Evolutionary conservation across 768 basidiomycete genomes (phyloP).

Genomic region (Hemileccinum impolitum): DNA sequence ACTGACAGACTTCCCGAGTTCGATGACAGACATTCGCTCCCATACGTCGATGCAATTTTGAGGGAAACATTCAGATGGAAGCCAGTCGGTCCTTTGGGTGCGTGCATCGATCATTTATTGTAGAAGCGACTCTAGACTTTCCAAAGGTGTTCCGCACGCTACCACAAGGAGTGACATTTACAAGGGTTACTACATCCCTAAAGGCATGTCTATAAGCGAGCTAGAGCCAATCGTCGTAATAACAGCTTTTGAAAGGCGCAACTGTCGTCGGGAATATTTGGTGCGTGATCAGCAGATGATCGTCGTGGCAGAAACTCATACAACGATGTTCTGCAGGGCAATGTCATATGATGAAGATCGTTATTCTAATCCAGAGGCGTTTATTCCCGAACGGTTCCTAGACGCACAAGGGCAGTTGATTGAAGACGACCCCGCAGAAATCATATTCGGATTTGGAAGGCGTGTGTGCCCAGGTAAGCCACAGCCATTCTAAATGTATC

Average conservation of each 20-base stretch:
- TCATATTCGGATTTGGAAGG: constrained; percentile 11
- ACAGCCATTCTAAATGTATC: neutral
- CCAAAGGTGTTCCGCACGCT: constrained; percentile 11
- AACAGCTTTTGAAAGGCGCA: neutral
- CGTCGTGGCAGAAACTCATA: neutral
- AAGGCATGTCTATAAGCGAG: constrained; percentile 3
- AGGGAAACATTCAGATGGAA: constrained; percentile 17
- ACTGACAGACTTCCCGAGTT: constrained; percentile 10
- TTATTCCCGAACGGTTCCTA: constrained; percentile 14
- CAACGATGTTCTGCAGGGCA: neutral
- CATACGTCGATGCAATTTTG: constrained; percentile 16
- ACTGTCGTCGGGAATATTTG: constrained; percentile 2
- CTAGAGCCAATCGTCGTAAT: neutral
- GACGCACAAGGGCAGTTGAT: constrained; percentile 1
- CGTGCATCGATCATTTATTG: neutral
- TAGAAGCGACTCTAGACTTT: neutral
- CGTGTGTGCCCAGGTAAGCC: constrained; percentile 5
- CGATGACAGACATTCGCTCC: constrained; percentile 17
- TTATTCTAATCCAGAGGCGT: constrained; percentile 10
- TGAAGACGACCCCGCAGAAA: neutral
- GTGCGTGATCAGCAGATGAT: neutral
- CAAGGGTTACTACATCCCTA: constrained; percentile 17
- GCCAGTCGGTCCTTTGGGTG: constrained; percentile 14
- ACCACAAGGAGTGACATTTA: constrained; percentile 9
- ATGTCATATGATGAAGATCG: constrained; percentile 5